A percentile compares a stretch with the other conserved stretches of the same genome.
These are phyloP conservation scores for Scutellaria baicalensis DNA, from an alignment of 257 asterid genomes.

Conservation along the genomic window DNA sequence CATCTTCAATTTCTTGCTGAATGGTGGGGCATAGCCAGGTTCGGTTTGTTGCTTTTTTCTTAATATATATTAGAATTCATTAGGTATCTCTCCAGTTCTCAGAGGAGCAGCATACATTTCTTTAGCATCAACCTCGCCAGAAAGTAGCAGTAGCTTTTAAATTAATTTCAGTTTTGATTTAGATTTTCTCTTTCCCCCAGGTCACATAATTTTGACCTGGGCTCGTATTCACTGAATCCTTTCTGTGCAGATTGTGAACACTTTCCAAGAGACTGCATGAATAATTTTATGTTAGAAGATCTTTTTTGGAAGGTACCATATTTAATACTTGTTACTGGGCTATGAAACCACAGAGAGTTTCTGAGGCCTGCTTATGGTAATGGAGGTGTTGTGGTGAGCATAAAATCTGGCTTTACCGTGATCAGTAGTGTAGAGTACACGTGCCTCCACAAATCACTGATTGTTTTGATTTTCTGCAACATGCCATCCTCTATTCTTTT, in stretches of 20 bases:
- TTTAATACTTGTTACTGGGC: conserved; percentile 24
- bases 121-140: neutral
- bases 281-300: conserved; percentile 29
- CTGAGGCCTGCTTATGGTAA: conserved; percentile 23
- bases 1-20: neutral
- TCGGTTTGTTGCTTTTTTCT: conserved; percentile 18
- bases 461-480: neutral
- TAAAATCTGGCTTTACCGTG: conserved; percentile 17
- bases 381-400: conserved; percentile 33
- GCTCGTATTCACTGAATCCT: conserved; percentile 42
- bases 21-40: conserved; percentile 13
- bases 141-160: conserved; percentile 1
- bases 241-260: conserved; percentile 66
- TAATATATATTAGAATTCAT: neutral
- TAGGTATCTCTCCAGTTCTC: neutral
- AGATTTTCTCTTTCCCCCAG: conserved; percentile 21
- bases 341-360: conserved; percentile 26
- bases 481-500: neutral
- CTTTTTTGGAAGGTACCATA: conserved; percentile 33
- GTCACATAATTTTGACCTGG: conserved; percentile 33
- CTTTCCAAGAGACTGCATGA: conserved; percentile 41
- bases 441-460: neutral
- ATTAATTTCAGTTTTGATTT: neutral
- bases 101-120: conserved; percentile 2
- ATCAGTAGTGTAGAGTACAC: neutral